These are phyloP conservation scores for Corymbia maculata DNA, from an alignment of 345 rosid genomes.

Conservation along the genomic window DNA sequence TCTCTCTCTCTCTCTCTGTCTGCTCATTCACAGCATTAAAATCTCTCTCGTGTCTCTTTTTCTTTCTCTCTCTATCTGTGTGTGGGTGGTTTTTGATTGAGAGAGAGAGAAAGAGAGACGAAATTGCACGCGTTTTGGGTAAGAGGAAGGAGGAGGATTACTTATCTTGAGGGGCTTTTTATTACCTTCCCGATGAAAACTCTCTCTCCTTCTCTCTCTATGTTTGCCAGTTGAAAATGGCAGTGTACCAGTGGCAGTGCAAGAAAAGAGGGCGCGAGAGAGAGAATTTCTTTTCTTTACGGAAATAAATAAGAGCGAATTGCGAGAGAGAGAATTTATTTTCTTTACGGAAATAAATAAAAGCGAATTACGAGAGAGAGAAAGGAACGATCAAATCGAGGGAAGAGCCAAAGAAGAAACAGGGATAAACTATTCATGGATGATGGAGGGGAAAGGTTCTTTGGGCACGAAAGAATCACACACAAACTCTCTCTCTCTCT, in stretches of 20 bases:
- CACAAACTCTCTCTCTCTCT: background rate
- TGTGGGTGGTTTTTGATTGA: background rate
- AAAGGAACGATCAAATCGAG: slow-evolving; percentile 57
- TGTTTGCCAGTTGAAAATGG: slow-evolving; percentile 24
- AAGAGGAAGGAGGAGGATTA: background rate
- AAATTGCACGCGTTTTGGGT: background rate
- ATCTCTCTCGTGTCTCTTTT: background rate
- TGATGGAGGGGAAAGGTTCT: background rate
- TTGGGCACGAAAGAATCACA: slow-evolving; percentile 1
- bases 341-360: background rate
- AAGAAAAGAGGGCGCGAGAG: background rate
- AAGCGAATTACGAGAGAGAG: background rate
- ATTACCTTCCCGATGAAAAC: slow-evolving; percentile 87
- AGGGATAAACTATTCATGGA: background rate
- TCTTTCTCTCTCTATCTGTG: background rate
- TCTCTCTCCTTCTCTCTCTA: slow-evolving; percentile 27
- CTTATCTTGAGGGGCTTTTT: background rate
- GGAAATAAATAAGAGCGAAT: background rate
- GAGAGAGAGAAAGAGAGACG: slow-evolving; percentile 8
- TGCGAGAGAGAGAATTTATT: slow-evolving; percentile 2
- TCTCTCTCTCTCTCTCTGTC: background rate
- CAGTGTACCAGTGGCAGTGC: slow-evolving; percentile 4
- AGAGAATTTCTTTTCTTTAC: background rate
- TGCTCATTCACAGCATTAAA: background rate
- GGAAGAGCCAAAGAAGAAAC: slow-evolving; percentile 7